A percentile compares a stretch with the other conserved stretches of the same genome.
These are phyloP conservation scores for Penicillium freii DNA, from an alignment of 2,329 filamentous ascomycete genomes.

Conservation along the genomic window DNA sequence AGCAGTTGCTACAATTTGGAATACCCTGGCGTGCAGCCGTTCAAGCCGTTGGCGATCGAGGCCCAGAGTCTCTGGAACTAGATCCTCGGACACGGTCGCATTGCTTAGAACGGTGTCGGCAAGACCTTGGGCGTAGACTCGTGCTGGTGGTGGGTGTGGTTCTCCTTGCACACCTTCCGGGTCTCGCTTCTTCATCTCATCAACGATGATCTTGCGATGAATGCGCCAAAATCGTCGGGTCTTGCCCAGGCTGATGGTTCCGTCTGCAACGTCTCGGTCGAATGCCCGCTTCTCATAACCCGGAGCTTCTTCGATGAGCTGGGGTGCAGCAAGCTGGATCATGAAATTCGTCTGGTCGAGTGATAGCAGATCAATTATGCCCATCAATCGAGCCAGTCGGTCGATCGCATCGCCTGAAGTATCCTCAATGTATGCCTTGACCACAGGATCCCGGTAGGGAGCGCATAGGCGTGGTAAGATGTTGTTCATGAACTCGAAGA, in stretches of 20 bases:
- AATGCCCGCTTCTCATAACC: slow-evolving; percentile 63
- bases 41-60: slow-evolving; percentile 56
- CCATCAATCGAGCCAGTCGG: slow-evolving; percentile 61
- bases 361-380: slow-evolving; percentile 61
- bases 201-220: slow-evolving; percentile 40
- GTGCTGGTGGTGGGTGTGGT: slow-evolving; percentile 34
- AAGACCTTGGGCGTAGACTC: slow-evolving; percentile 60
- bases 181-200: slow-evolving; percentile 52
- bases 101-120: slow-evolving; percentile 59
- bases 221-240: slow-evolving; percentile 57
- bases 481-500: slow-evolving; percentile 62
- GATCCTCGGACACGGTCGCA: slow-evolving; percentile 49
- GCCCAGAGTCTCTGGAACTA: slow-evolving; percentile 60
- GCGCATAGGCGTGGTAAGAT: slow-evolving; percentile 65
- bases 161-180: slow-evolving; percentile 38
- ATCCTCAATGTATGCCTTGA: slow-evolving; percentile 56
- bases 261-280: slow-evolving; percentile 53
- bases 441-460: slow-evolving; percentile 60
- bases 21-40: slow-evolving; percentile 53
- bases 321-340: slow-evolving; percentile 59
- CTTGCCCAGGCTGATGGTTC: slow-evolving; percentile 51
- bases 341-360: slow-evolving; percentile 67
- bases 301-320: slow-evolving; percentile 59
- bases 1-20: slow-evolving; percentile 60
- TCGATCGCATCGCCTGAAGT: slow-evolving; percentile 57